Evolutionary conservation across 305 asterid species (phyloP), one percentile per base, ranked within the genome.

Genomic region (Plantago rigida): DNA sequence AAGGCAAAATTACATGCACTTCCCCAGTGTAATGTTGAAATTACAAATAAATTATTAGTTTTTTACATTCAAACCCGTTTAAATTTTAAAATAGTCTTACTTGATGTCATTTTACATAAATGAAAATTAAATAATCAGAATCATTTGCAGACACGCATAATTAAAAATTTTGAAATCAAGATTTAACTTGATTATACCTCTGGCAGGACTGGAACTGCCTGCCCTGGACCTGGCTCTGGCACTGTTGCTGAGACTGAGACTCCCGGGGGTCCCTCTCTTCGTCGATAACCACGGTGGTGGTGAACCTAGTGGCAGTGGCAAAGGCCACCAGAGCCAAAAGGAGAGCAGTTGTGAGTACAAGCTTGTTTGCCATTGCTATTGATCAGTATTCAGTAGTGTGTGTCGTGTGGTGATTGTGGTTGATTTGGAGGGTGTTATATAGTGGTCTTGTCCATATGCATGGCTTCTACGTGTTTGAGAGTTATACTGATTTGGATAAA

Each of bases 251-350:
- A 5, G 9, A 8, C 10, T 36, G 44, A 1, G 5, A 7, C 39
- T 31, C 6, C 17, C n/a, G 17, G 3, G 12, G 71, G 39, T 53
- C 54, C 17, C 19, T 11, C 12, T 63, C 69, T 3, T 59, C 66
- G 41, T 14, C 49, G 47, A 36, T 2, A 3, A 72, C 12, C 0
- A 68, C 51, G 49, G 71, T 71, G 64, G 79, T 75, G 48, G 76
- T 73, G 70, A 46, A 64, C 49, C 61, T 63, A 61, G 66, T 65
- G 68, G 81, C 70, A 3, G 63, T n/a, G 52, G 83, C 71, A 0
- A 78, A 8, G 12, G 75, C 73, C 9, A 76, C 17, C 13, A 76
- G 51, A 2, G 78, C 79, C 63, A 62, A 78, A 6, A 81, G 60
- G 67, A 78, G 78, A 15, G 69, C 71, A 9, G 72, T 71, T 10